Base-by-base conservation (phyloP, 2,329 filamentous ascomycete genomes). In the Alternaria gaisen region DNA sequence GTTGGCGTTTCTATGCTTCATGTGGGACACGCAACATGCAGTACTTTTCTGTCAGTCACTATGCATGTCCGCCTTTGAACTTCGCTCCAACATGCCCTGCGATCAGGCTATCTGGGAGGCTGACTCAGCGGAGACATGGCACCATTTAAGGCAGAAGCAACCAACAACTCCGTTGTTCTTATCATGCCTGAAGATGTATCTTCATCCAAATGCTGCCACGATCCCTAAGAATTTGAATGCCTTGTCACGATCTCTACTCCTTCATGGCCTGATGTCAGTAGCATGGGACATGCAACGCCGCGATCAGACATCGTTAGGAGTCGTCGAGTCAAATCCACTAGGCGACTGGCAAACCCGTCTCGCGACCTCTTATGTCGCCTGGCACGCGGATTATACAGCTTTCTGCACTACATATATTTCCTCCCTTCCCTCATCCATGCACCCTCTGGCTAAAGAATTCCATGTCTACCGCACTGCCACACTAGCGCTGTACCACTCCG, bases 1-100 rank as follows among this genome's bases (percentile, higher is more conserved):
- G 53, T 75, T 87, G 0, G 85, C 86, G 0, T 81, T 88, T 40
- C 78, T 88, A 5, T 89, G 86, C 68, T 90, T 90, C 70, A 85
- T 89, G 80, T 89, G 87, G 87, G 87, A 89, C 65, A 88, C 86
- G 0, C 87, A 89, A 56, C 87, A 89, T 61, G 87, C 87, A 0
- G 86, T 89, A 0, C 79, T 89, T 0, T 89, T 89, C 71, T 88
- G 86, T n/a, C 87, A 89, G 68, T 88, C 85, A 5, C 80, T 90
- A 0, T 89, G 87, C 74, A 89, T 89, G 87, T 89, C 86, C 1
- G 85, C 87, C 0, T 89, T 89, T 51, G 87, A 89, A 66, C 80
- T 90, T 1, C 82, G 86, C 0, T 82, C 86, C 0, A 80, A 82
- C 2, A 72, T 89, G 3, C 87, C 87, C 0, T 88, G 85, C 66